These are phyloP conservation scores for Backusella psychrophila DNA, from an alignment of 192 early-diverging fungal genomes.

Conservation along the genomic window DNA sequence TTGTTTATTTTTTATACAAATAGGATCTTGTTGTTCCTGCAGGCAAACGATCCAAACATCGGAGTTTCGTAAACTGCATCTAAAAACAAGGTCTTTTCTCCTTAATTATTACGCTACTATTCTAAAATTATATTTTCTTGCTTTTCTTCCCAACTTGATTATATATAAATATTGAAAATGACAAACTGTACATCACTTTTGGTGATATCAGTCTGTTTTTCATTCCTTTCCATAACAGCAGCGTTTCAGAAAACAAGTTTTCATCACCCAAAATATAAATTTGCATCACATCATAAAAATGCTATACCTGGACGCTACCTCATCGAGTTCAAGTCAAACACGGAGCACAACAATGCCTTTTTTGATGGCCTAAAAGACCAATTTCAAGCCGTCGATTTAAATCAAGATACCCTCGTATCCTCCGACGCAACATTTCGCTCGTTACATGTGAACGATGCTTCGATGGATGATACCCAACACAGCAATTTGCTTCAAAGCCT, in stretches of 20 bases:
- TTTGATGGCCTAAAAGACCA: not conserved
- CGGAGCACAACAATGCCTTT: not conserved
- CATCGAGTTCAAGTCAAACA: not conserved
- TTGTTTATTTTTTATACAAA: too few species aligned
- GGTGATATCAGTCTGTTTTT: conserved; percentile 1
- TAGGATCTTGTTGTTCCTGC: not conserved
- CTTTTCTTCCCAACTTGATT: not conserved
- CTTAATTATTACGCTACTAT: not conserved
- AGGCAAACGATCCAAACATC: not conserved
- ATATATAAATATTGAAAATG: not conserved
- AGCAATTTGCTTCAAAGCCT: not conserved
- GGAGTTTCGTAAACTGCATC: not conserved
- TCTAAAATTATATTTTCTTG: not conserved
- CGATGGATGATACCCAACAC: not conserved
- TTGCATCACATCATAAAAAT: not conserved
- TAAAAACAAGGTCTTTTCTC: not conserved
- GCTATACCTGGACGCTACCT: not conserved
- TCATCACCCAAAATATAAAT: conserved; percentile 9
- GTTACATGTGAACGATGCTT: not conserved
- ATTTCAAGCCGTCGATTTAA: not conserved
- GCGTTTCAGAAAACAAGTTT: not conserved
- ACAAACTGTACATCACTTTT: not conserved
- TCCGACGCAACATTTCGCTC: not conserved
- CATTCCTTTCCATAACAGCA: not conserved
- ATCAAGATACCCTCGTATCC: not conserved